Percentiles rank a stretch among this genome's conserved stretches.
These are phyloP conservation scores for Diutina catenulata DNA, from an alignment of 1,139 yeast genomes.

Conservation along the genomic window DNA sequence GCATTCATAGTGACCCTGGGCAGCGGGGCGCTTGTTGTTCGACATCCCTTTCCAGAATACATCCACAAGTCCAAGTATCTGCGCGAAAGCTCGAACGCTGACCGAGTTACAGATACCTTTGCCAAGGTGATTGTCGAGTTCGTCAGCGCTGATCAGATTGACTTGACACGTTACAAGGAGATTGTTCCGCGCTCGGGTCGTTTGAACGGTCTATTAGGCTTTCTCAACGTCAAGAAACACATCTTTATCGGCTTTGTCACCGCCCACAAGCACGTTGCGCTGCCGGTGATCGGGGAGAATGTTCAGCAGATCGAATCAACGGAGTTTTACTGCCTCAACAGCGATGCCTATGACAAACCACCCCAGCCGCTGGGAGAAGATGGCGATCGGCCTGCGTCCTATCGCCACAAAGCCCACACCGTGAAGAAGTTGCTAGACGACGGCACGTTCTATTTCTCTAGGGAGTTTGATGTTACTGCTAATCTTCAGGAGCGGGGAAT, in stretches of 20 bases:
- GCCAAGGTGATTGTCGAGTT: constrained; percentile 39
- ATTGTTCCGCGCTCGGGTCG: constrained; percentile 20
- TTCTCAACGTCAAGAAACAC: constrained; percentile 41
- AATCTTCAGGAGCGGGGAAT: constrained; percentile 44
- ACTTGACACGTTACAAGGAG: constrained; percentile 28
- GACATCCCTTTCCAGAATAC: constrained; percentile 31
- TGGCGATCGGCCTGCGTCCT: too few relatives aligned
- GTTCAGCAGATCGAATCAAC: constrained; percentile 44
- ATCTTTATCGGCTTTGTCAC: constrained; percentile 50
- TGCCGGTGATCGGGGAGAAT: constrained; percentile 42
- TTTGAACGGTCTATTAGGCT: constrained; percentile 48
- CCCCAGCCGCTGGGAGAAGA: neutral
- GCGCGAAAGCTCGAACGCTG: constrained; percentile 12
- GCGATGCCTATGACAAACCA: constrained; percentile 36
- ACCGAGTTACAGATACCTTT: constrained; percentile 12
- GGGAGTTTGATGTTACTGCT: constrained; percentile 53
- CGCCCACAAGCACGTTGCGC: constrained; percentile 43
- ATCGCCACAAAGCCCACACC: constrained; percentile 27
- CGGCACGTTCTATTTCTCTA: constrained; percentile 58
- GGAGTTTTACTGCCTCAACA: constrained; percentile 51
- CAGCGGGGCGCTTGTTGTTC: constrained; percentile 36
- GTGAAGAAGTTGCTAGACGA: constrained; percentile 43
- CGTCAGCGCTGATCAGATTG: constrained; percentile 22
- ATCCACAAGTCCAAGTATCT: constrained; percentile 13
- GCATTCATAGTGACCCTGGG: constrained; percentile 41